Base-by-base conservation (phyloP, 805 yeast genomes). In the Starmerella davenportii region DNA sequence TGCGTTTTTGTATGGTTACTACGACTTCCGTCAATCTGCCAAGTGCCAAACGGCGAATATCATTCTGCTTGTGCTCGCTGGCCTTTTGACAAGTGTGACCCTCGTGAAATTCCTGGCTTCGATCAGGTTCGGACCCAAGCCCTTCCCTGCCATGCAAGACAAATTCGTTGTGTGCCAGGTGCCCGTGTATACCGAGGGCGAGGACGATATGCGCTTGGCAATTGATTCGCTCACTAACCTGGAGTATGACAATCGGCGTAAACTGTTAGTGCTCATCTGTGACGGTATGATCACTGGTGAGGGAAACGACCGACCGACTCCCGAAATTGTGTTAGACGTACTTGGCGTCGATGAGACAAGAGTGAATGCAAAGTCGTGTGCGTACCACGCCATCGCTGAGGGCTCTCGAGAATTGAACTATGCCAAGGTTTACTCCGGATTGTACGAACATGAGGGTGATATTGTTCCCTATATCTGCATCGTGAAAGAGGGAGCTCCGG, bases 341-440 rank as follows among this genome's bases (percentile, higher is more conserved):
- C 51, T 62, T 16, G 79, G 66, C 2, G 59, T 60, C 11, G 63
- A 60, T 24, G 59, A 64, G 51, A 43, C 65, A 56, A 70, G 69
- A 21, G 72, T 70, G 14, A 60, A 69, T 43, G 60, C 71, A 3
- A 52, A 65, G 44, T 66, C 74, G 2, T 38, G 40, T 24, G 49
- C 52, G 4, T 72, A 69, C 49, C 70, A 68, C 35, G 70, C 75
- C 5, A 72, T 72, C 37, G 76, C 74, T 13, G 76, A 68, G 49
- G 77, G 76, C 39, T 52, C 67, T 9, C 65, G 66, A 51, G 70
- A 72, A 51, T 70, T 71, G 47, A 72, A 72, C 51, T 68, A 65
- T 62, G 78, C 72, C 34, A 69, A 71, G 52, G 70, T 71, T 3
- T 72, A 70, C 45, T 69, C 74, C n/a, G 78, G 78, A 0, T 61